Evolutionary conservation across 106 monocot genomes (phyloP).

Genomic region (Dendrobium nobile): DNA sequence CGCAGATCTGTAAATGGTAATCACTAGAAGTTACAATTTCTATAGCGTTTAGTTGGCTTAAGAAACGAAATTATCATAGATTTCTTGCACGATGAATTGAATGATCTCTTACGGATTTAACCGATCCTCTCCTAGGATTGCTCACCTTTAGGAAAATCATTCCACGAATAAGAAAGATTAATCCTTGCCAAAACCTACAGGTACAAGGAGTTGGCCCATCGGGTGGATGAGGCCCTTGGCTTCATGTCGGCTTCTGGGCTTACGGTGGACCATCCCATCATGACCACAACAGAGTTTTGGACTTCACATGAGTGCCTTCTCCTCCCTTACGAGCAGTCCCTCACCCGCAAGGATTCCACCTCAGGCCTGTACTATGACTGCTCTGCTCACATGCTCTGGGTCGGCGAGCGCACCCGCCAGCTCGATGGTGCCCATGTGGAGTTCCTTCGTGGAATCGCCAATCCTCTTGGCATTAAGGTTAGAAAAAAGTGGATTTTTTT

Average conservation of each 20-base stretch:
- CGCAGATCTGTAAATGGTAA: too few species aligned
- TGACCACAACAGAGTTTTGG: conserved; percentile 67
- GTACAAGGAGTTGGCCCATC: conserved; percentile 54
- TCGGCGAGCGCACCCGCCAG: conserved; percentile 83
- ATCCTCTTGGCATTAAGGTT: conserved; percentile 81
- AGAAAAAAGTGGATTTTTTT: background rate
- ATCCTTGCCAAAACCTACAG: conserved; percentile 13
- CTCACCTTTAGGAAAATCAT: background rate
- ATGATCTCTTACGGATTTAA: background rate
- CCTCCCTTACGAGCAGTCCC: conserved; percentile 67
- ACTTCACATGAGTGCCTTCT: conserved; percentile 73
- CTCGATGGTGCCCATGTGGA: conserved; percentile 89
- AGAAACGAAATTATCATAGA: too few species aligned
- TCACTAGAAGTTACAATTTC: too few species aligned
- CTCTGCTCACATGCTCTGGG: conserved; percentile 88
- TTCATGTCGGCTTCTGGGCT: conserved; percentile 69
- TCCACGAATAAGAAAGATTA: background rate
- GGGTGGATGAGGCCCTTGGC: conserved; percentile 64
- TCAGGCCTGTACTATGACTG: conserved; percentile 64
- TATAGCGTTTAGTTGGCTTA: too few species aligned
- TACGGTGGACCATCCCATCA: conserved; percentile 59
- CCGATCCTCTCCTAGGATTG: background rate
- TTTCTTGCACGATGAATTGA: too few species aligned
- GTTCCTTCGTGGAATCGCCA: conserved; percentile 78
- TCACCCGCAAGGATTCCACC: conserved; percentile 69